Conservation (phyloP, 345 rosid genomes). For the Euphorbia tirucalli region DNA sequence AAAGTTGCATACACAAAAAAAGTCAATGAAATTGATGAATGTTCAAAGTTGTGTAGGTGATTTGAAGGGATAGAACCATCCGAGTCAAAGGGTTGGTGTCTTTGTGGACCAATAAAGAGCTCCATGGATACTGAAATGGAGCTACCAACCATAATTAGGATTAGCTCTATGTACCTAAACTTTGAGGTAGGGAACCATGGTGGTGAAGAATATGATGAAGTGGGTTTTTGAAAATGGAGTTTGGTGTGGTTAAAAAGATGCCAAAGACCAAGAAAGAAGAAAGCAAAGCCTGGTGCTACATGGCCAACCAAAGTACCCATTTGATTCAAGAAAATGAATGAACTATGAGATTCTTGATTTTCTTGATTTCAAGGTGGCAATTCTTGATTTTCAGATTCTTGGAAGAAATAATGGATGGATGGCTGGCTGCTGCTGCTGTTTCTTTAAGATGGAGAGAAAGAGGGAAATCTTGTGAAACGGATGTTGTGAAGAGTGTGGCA, state of each 20-base stretch:
- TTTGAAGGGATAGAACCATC: slow-evolving; percentile 79
- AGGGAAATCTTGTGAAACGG: too few species aligned
- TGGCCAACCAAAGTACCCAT: slow-evolving; percentile 80
- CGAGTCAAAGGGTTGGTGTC: slow-evolving; percentile 70
- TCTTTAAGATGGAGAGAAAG: too few species aligned
- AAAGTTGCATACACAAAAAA: slow-evolving; percentile 56
- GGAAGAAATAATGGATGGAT: too few species aligned
- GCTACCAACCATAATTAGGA: slow-evolving; percentile 47
- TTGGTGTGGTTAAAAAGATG: slow-evolving; percentile 71
- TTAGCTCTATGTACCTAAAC: slow-evolving; percentile 54
- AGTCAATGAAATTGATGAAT: slow-evolving; percentile 57
- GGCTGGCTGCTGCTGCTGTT: too few species aligned
- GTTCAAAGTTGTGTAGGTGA: slow-evolving; percentile 83
- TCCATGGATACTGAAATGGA: slow-evolving; percentile 66
- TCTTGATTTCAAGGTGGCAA: too few species aligned
- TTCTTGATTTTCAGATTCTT: too few species aligned
- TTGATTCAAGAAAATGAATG: background rate
- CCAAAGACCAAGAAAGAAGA: slow-evolving; percentile 65
- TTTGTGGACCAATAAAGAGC: slow-evolving; percentile 62
- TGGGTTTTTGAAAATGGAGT: slow-evolving; percentile 46
- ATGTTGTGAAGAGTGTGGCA: background rate
- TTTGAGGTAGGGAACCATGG: slow-evolving; percentile 62
- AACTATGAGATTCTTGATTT: background rate
- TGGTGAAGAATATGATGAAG: slow-evolving; percentile 51
- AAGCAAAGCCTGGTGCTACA: slow-evolving; percentile 63